Evolutionary conservation across 257 asterid species (phyloP).

Genomic region (Cordia subcordata): DNA sequence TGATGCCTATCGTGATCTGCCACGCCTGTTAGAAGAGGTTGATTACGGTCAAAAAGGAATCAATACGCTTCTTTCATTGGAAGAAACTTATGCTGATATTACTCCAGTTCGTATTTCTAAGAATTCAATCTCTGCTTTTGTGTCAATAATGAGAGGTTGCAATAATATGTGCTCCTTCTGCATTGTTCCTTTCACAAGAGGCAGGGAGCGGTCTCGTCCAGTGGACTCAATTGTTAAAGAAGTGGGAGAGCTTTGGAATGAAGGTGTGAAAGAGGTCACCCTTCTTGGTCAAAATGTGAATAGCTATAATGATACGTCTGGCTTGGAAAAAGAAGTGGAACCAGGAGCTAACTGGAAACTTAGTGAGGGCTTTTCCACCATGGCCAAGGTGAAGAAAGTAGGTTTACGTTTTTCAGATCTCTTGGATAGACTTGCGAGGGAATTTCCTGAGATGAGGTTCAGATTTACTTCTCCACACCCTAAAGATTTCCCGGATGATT

Average conservation of each 20-base stretch:
- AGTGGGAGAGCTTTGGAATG: slow-evolving; percentile 86
- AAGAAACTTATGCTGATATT: slow-evolving; percentile 96
- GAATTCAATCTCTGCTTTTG: slow-evolving; percentile 87
- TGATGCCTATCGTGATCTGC: slow-evolving; percentile 94
- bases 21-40: slow-evolving; percentile 88
- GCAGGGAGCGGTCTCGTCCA: slow-evolving; percentile 90
- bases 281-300: slow-evolving; percentile 97
- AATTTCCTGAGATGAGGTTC: slow-evolving; percentile 94
- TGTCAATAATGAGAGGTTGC: slow-evolving; percentile 98
- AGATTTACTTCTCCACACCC: slow-evolving; percentile 99
- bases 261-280: slow-evolving; percentile 94
- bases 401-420: slow-evolving; percentile 96
- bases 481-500: slow-evolving; percentile 90
- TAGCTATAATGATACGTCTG: slow-evolving; percentile 84
- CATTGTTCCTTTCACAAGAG: slow-evolving; percentile 98
- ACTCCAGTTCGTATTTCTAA: slow-evolving; percentile 92
- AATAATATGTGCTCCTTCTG: slow-evolving; percentile 98
- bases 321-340: slow-evolving; percentile 50
- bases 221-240: slow-evolving; percentile 90
- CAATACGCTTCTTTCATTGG: slow-evolving; percentile 92
- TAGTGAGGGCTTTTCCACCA: slow-evolving; percentile 90
- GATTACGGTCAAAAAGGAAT: slow-evolving; percentile 98
- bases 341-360: slow-evolving; percentile 75
- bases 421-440: slow-evolving; percentile 71
- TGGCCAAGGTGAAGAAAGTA: slow-evolving; percentile 61